These are phyloP conservation scores for Cyberlindnera veronae DNA, from an alignment of 805 yeast genomes.

Conservation along the genomic window DNA sequence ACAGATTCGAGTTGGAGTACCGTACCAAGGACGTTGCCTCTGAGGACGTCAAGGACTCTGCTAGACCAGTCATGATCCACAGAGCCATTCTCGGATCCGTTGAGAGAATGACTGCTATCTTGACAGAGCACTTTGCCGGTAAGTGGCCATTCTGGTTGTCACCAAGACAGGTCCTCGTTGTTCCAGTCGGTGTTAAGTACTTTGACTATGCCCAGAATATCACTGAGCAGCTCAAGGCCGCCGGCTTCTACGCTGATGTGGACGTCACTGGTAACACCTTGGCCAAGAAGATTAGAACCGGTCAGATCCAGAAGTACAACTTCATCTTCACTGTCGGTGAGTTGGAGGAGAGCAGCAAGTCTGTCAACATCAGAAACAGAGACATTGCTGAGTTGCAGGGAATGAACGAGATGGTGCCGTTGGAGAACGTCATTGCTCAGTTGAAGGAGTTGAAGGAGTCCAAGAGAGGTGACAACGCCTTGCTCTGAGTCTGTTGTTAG, in stretches of 20 bases:
- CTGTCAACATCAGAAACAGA: conserved; percentile 96
- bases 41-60: conserved; percentile 48
- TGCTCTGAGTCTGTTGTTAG: conserved; percentile 18
- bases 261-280: conserved; percentile 94
- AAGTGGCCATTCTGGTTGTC: conserved; percentile 99
- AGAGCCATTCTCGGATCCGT: conserved; percentile 98
- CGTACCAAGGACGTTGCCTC: conserved; percentile 58
- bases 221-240: conserved; percentile 60
- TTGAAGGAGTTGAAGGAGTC: conserved; percentile 64
- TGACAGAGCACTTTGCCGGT: conserved; percentile 97
- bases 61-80: conserved; percentile 98
- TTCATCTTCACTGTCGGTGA: conserved; percentile 97
- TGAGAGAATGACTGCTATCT: conserved; percentile 98
- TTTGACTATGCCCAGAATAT: conserved; percentile 85
- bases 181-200: conserved; percentile 95
- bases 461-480: conserved; percentile 68
- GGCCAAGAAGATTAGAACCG: conserved; percentile 97
- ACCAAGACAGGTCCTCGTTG: conserved; percentile 96
- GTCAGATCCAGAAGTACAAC: conserved; percentile 92
- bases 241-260: conserved; percentile 87
- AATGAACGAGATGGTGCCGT: conserved; percentile 78
- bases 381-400: conserved; percentile 91
- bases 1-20: conserved; percentile 86
- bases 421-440: conserved; percentile 69
- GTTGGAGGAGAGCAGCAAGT: conserved; percentile 72